Percentiles rank a stretch among this genome's conserved stretches.
phyloP scores from a whole-genome alignment of 2,329 filamentous ascomycete genomes.

The Aotearoamyces nothofagi region DNA sequence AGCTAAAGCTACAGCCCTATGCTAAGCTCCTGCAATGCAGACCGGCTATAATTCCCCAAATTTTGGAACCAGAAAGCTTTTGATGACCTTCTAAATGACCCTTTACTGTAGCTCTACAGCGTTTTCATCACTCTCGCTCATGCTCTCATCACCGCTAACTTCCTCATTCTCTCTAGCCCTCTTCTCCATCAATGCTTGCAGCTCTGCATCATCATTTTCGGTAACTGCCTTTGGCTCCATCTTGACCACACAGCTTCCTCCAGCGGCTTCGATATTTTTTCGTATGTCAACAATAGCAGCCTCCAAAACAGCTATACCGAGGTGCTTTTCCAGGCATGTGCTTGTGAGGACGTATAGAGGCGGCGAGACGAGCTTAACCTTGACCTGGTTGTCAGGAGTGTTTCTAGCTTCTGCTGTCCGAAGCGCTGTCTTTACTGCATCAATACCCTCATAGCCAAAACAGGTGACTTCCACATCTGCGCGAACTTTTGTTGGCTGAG shows the following conservation, averaged over 20 bases:
- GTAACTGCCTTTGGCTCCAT: constrained; percentile 99
- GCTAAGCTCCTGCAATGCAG: constrained; percentile 6
- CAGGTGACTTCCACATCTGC: constrained; percentile 95
- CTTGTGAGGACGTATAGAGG: constrained; percentile 93
- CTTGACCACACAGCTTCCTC: constrained; percentile 76
- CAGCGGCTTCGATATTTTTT: constrained; percentile 60
- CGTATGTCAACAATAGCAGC: constrained; percentile 82
- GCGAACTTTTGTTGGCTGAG: constrained; percentile 96
- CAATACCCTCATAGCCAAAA: constrained; percentile 94
- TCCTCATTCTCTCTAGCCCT: constrained; percentile 94
- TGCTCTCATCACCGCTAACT: constrained; percentile 92
- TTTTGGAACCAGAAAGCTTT: constrained; percentile 5
- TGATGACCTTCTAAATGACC: constrained; percentile 2
- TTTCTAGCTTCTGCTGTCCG: constrained; percentile 85
- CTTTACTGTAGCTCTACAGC: constrained; percentile 37
- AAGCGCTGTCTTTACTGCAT: constrained; percentile 89
- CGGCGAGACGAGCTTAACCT: constrained; percentile 95
- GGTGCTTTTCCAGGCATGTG: constrained; percentile 84
- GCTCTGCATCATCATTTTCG: constrained; percentile 92
- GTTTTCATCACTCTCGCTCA: constrained; percentile 90
- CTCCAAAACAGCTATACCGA: constrained; percentile 73
- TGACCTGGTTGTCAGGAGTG: constrained; percentile 85
- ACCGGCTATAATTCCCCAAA: constrained; percentile 3
- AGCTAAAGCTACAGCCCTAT: constrained; percentile 1
- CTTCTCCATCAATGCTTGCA: constrained; percentile 98